Evolutionary conservation across 495 filamentous ascomycete genomes (phyloP).

Genomic region (Xanthoparmelia taractica): DNA sequence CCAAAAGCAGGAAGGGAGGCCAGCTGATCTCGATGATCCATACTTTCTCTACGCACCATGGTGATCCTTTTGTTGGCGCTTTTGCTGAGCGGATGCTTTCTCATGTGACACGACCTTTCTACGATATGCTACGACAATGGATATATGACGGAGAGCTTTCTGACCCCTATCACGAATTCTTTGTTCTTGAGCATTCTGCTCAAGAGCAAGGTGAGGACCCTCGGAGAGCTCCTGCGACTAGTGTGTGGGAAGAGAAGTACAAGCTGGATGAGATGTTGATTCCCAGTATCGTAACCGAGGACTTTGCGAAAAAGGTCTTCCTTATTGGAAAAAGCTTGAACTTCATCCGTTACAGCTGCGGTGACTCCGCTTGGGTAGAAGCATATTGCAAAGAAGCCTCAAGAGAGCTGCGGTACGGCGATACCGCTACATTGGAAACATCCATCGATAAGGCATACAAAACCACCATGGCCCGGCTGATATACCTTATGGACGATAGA

Average conservation of each 20-base stretch:
- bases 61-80: slow-evolving; percentile 86
- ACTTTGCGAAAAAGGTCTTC: slow-evolving; percentile 93
- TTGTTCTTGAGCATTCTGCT: slow-evolving; percentile 68
- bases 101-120: slow-evolving; percentile 94
- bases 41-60: slow-evolving; percentile 84
- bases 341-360: slow-evolving; percentile 93
- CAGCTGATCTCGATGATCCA: slow-evolving; percentile 93
- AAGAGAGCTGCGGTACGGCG: slow-evolving; percentile 86
- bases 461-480: slow-evolving; percentile 93
- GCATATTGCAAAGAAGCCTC: slow-evolving; percentile 90
- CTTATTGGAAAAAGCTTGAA: slow-evolving; percentile 96
- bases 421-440: slow-evolving; percentile 80
- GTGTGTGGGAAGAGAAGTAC: slow-evolving; percentile 98
- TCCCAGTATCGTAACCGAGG: slow-evolving; percentile 81
- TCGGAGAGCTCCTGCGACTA: slow-evolving; percentile 64
- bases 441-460: slow-evolving; percentile 97
- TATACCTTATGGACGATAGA: slow-evolving; percentile 83
- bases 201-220: slow-evolving; percentile 38
- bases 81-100: slow-evolving; percentile 88
- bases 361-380: slow-evolving; percentile 91
- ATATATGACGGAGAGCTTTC: slow-evolving; percentile 97
- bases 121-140: slow-evolving; percentile 93
- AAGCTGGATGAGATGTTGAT: slow-evolving; percentile 77
- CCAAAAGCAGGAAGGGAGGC: slow-evolving; percentile 79
- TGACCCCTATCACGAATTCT: slow-evolving; percentile 94